Base-by-base conservation (phyloP, 1,284 basidiomycete species). In the Mixia osmundae region DNA sequence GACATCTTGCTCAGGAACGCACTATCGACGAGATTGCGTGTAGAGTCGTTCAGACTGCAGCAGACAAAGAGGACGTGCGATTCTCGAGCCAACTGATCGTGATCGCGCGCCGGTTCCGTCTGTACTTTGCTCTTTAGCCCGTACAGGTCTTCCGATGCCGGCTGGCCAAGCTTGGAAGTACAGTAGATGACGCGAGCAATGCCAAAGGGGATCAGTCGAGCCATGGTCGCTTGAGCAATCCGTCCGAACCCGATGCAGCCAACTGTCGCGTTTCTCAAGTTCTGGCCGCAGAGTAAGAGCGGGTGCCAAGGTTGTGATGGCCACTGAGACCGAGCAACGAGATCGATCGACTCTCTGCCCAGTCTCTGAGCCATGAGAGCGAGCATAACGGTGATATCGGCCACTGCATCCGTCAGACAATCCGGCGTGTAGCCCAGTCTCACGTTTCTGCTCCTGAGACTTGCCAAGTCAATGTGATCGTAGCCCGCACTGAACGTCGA, bases 211-310 rank as follows among this genome's bases (percentile, higher is more conserved):
- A 76, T 58, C 18, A 89, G 66, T 10, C 82, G 7, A n/a, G 20
- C 25, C 18, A 5, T 14, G 10, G 11, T 15, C 24, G 33, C 29
- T 32, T 37, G 27, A 33, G 23, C 19, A 20, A 33, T 33, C 30
- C 36, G 65, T 57, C 87, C 89, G 49, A 94, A 94, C 6, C 89
- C 87, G 22, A 94, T 61, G 59, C 95, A 89, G 0, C 83, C 85
- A 3, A 74, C 68, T 2, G 72, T 85, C 40, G 55, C 48, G 49
- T 47, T 47, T 24, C 6, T 55, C 49, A 36, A 33, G 9, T 80
- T 75, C 1, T 72, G 74, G 0, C 80, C 82, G 46, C 72, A 77
- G 46, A 80, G 68, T 8, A 61, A 57, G 52, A 76, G 82, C 0
- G 85, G 87, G 1, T 71, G 62, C 79, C 83, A 94, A 3, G 66